Percentiles rank a stretch among this genome's conserved stretches.
Conservation (phyloP, 176 grass and related monocot genomes). For the Pontederia paniculata region DNA sequence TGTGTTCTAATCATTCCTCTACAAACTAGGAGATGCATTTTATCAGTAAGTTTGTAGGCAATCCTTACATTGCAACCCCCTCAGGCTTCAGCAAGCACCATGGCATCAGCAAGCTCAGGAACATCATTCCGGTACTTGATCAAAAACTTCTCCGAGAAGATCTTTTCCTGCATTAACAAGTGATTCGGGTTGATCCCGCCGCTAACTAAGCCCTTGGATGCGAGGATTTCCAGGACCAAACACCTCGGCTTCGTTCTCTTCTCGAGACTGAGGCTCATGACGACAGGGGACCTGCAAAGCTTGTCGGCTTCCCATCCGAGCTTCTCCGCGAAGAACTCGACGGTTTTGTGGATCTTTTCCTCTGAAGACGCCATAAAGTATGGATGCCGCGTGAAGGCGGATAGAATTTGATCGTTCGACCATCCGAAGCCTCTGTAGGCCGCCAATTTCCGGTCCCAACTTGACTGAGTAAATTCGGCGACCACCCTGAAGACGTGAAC, state of each 20-base stretch:
- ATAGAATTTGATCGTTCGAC: background rate
- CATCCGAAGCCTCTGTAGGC: background rate
- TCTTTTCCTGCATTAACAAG: slow-evolving; percentile 6
- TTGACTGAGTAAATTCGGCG: background rate
- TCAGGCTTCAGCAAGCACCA: background rate
- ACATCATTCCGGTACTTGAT: slow-evolving; percentile 15
- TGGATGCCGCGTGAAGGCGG: background rate
- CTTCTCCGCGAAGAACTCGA: slow-evolving; percentile 1
- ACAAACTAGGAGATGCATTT: too few relatives aligned
- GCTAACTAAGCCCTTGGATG: background rate
- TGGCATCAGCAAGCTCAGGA: slow-evolving; percentile 24
- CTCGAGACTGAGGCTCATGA: background rate
- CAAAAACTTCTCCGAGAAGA: slow-evolving; percentile 32
- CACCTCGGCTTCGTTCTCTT: background rate
- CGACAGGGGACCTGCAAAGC: background rate
- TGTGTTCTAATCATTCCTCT: too few relatives aligned
- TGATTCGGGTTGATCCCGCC: background rate
- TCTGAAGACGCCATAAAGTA: background rate
- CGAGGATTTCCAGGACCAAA: background rate
- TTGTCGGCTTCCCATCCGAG: background rate
- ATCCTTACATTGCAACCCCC: too few relatives aligned
- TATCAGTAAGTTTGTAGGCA: too few relatives aligned
- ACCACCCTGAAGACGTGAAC: background rate
- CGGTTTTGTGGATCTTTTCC: background rate
- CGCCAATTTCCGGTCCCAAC: background rate